Conservation (phyloP, 306 rosid genomes). For the Castanea sativa region DNA sequence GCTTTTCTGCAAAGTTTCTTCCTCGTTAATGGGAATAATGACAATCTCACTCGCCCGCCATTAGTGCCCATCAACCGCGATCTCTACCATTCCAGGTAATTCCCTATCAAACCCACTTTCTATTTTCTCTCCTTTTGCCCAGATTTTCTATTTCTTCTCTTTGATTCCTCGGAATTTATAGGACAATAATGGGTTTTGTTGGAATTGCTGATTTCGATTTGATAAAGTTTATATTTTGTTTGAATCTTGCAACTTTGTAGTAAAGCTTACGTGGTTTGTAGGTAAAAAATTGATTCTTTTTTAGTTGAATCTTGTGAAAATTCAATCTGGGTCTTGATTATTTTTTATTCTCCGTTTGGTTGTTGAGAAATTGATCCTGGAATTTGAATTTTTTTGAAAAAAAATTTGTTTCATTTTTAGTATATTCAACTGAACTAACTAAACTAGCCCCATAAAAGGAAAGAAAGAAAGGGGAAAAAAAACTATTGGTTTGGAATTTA, state of each 20-base stretch:
- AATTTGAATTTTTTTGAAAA: too few relatives aligned
- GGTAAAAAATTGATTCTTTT: neutral
- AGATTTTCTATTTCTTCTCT: neutral
- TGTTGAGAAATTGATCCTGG: neutral
- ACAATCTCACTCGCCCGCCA: constrained; percentile 30
- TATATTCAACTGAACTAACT: too few relatives aligned
- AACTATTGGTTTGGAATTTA: too few relatives aligned
- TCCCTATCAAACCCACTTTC: neutral
- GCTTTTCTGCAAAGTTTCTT: constrained; percentile 38
- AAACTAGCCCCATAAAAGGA: too few relatives aligned
- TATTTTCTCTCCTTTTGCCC: neutral
- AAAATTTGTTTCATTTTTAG: too few relatives aligned
- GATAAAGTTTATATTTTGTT: neutral
- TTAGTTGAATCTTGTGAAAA: neutral
- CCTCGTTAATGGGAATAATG: constrained; percentile 37
- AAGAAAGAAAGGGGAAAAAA: too few relatives aligned
- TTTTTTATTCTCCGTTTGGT: neutral
- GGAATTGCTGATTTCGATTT: neutral
- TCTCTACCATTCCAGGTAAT: constrained; percentile 89
- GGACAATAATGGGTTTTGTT: neutral
- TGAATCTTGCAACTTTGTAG: constrained; percentile 5
- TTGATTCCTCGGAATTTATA: neutral
- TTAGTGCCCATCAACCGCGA: constrained; percentile 62
- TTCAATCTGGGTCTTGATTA: neutral
- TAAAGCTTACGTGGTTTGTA: neutral